Conservation (phyloP, 495 filamentous ascomycete genomes). For the Xylaria intraflava region DNA sequence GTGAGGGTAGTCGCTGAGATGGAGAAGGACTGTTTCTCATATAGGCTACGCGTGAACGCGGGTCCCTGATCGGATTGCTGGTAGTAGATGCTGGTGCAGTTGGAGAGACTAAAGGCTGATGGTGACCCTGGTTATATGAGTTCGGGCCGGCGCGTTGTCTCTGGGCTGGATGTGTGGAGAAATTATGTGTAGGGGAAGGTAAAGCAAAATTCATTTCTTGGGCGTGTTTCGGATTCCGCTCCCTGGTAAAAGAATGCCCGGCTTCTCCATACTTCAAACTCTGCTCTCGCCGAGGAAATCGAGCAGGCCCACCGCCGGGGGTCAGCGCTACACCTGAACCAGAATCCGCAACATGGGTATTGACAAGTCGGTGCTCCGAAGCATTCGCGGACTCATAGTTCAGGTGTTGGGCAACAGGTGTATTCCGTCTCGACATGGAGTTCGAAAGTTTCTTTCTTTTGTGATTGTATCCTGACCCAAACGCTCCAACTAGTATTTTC, state of each 20-base stretch:
- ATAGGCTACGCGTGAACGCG: constrained; percentile 14
- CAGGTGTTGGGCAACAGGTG: background rate
- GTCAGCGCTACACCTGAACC: constrained; percentile 1
- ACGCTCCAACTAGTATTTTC: background rate
- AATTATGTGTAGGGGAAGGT: constrained; percentile 2
- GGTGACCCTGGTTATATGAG: constrained; percentile 14
- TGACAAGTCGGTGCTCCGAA: background rate
- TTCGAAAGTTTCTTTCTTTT: background rate
- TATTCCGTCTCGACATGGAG: constrained; percentile 1
- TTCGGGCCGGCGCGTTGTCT: constrained; percentile 7
- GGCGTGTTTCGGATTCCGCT: constrained; percentile 2
- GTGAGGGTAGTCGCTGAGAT: constrained; percentile 19
- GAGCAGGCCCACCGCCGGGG: constrained; percentile 1
- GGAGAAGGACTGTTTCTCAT: constrained; percentile 16
- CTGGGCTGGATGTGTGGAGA: constrained; percentile 16
- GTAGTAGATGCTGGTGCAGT: constrained; percentile 14
- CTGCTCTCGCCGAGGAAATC: constrained; percentile 11
- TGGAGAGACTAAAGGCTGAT: constrained; percentile 9
- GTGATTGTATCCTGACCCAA: background rate
- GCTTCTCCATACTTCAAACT: constrained; percentile 8
- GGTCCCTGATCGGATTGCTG: constrained; percentile 15
- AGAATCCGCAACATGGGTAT: background rate
- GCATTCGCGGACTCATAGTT: background rate
- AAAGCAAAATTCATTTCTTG: constrained; percentile 3
- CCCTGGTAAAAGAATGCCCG: background rate